Evolutionary conservation across 768 basidiomycete genomes (phyloP), one percentile per base, ranked within the genome.

Genomic region (Sarcomyxa edulis): DNA sequence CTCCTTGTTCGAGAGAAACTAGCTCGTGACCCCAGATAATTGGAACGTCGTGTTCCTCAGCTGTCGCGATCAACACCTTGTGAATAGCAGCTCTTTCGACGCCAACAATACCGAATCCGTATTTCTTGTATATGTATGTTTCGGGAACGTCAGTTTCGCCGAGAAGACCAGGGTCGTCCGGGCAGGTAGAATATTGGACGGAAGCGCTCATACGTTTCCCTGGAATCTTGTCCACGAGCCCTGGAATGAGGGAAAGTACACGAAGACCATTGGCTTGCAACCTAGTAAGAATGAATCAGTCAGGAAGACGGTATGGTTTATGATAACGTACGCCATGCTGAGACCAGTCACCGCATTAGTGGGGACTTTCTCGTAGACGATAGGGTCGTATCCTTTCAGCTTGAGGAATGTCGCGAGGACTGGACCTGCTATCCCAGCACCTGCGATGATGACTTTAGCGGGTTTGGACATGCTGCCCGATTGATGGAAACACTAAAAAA

Each of bases 381-480:
- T 47, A 7, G 63, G 62, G 3, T 57, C 48, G 42, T 62, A 68
- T 10, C 65, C 65, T 38, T 62, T 60, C 18, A 49, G 46, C 37
- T 61, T 65, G 21, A 69, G 54, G 10, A 64, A 52, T 18, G 62
- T 51, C 1, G 62, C 63, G 24, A 69, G 58, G 3, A 65, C 57
- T 11, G 65, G 62, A 9, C 67, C 67, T 8, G 62, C 65, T 24
- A 67, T 58, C 3, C 66, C 66, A 14, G 53, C 54, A 15, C 66
- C 66, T 7, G 58, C 57, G 33, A 67, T 53, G 40, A 66, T 58
- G 21, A 67, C 59, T 44, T 55, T 65, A n/a, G n/a, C n/a, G 16
- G 58, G 12, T 8, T 30, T 12, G 28, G 28, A 30, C 28, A 30
- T 30, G 28, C n/a, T 27, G 28, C 16, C 16, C 12, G 28, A 16